Conservation (phyloP, 2,329 filamentous ascomycete species). For the Ceratocystis cubensis region DNA sequence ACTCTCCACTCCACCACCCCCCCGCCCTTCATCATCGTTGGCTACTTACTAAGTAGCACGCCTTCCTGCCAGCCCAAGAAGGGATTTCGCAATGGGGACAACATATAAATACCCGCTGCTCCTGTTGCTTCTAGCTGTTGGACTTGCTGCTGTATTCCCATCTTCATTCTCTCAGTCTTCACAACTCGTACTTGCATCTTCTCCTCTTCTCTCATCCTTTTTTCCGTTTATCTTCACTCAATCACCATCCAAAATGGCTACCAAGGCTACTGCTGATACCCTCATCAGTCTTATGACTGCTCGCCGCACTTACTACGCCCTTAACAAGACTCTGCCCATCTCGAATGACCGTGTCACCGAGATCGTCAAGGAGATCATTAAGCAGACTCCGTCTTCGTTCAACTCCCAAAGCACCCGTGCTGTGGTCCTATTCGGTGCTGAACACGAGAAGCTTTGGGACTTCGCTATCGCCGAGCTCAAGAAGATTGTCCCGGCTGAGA, state of each 20-base stretch:
- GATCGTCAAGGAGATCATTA: slow-evolving; percentile 51
- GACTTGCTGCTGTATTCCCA: slow-evolving; percentile 11
- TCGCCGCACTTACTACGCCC: slow-evolving; percentile 57
- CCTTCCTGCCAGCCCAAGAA: background rate
- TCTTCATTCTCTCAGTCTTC: background rate
- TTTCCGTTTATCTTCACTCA: slow-evolving; percentile 1
- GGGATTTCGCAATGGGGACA: slow-evolving; percentile 6
- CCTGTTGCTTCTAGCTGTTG: slow-evolving; percentile 14
- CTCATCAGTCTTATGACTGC: slow-evolving; percentile 53
- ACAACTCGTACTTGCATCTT: slow-evolving; percentile 10
- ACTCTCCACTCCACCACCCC: background rate
- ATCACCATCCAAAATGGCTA: slow-evolving; percentile 26
- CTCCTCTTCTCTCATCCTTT: slow-evolving; percentile 10
- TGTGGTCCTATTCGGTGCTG: slow-evolving; percentile 64
- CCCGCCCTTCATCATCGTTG: background rate
- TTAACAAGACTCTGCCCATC: slow-evolving; percentile 51
- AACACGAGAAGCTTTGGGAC: slow-evolving; percentile 85
- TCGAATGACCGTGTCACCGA: slow-evolving; percentile 46
- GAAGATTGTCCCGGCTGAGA: slow-evolving; percentile 52
- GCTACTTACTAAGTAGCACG: background rate
- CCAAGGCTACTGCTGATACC: slow-evolving; percentile 32
- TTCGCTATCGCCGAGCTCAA: slow-evolving; percentile 52
- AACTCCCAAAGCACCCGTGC: slow-evolving; percentile 76
- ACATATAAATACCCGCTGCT: slow-evolving; percentile 19
- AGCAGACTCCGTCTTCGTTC: slow-evolving; percentile 67